These are phyloP conservation scores for Hypoxylon sp. DNA, from an alignment of 2,329 filamentous ascomycete genomes.

Conservation along the genomic window DNA sequence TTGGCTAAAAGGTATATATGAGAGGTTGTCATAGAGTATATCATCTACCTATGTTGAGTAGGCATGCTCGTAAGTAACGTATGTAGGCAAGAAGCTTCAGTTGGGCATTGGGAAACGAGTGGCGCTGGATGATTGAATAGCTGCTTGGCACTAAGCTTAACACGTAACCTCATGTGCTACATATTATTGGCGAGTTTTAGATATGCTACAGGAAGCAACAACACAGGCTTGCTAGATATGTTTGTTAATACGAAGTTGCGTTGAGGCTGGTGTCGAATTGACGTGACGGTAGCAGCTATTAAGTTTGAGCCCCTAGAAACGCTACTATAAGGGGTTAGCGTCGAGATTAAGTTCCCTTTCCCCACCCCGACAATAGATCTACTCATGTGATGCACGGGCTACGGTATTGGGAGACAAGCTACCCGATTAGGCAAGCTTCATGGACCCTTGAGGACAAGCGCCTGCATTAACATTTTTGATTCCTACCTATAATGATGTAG, in stretches of 20 bases:
- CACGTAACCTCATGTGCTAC: not conserved
- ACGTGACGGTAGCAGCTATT: not conserved
- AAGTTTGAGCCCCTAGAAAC: not conserved
- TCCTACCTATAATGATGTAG: not conserved
- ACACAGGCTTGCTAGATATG: not conserved
- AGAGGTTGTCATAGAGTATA: conserved; percentile 2
- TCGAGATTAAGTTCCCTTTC: conserved; percentile 21
- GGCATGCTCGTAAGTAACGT: conserved; percentile 4
- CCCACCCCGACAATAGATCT: conserved; percentile 17
- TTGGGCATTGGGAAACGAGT: not conserved
- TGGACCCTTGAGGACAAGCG: not conserved
- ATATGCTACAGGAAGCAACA: conserved; percentile 6
- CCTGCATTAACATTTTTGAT: not conserved
- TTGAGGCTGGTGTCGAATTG: conserved; percentile 13
- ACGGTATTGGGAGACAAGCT: conserved; percentile 10
- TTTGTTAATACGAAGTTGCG: conserved; percentile 11
- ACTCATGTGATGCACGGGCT: conserved; percentile 11
- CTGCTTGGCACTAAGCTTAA: not conserved
- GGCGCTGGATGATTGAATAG: not conserved
- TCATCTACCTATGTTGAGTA: not conserved
- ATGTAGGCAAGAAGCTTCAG: conserved; percentile 5
- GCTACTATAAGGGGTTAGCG: conserved; percentile 25
- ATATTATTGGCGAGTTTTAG: conserved; percentile 6
- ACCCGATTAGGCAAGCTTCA: conserved; percentile 15
- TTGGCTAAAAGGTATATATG: not conserved